Percentiles rank a stretch among this genome's conserved stretches.
These are phyloP conservation scores for Helianthus tuberosus DNA, from an alignment of 129 eudicot species.

Conservation along the genomic window DNA sequence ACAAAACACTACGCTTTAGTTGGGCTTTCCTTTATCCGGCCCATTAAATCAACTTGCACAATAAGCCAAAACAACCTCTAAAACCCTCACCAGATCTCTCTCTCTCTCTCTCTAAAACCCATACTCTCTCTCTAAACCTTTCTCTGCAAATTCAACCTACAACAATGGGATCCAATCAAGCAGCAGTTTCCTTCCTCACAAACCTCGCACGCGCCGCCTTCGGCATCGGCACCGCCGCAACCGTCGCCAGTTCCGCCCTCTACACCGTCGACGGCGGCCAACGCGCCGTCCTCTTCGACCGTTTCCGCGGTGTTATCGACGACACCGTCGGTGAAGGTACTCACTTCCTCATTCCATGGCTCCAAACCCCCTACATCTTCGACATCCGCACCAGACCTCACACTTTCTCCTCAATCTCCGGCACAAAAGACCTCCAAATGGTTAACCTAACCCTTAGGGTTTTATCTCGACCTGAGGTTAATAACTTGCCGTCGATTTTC, in stretches of 20 bases:
- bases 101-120: slow-evolving; percentile 1
- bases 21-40: not conserved
- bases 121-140: not conserved
- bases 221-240: slow-evolving; percentile 58
- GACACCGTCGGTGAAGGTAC: slow-evolving; percentile 80
- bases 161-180: slow-evolving; percentile 52
- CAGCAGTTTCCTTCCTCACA: slow-evolving; percentile 58
- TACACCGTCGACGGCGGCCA: slow-evolving; percentile 92
- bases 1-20: not conserved
- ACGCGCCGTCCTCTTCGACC: slow-evolving; percentile 87
- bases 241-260: slow-evolving; percentile 54
- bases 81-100: slow-evolving; percentile 1
- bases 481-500: slow-evolving; percentile 58
- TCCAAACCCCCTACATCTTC: slow-evolving; percentile 75
- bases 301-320: slow-evolving; percentile 70
- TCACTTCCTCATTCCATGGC: slow-evolving; percentile 75
- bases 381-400: slow-evolving; percentile 83
- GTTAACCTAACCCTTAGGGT: slow-evolving; percentile 86
- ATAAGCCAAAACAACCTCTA: not conserved
- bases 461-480: slow-evolving; percentile 67
- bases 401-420: slow-evolving; percentile 71
- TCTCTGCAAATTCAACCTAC: not conserved
- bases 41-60: not conserved
- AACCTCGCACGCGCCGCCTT: slow-evolving; percentile 75
- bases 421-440: slow-evolving; percentile 92